A percentile compares a stretch with the other conserved stretches of the same genome.
phyloP scores from a whole-genome alignment of 495 filamentous ascomycete species.

The Penicillium bovifimosum region DNA sequence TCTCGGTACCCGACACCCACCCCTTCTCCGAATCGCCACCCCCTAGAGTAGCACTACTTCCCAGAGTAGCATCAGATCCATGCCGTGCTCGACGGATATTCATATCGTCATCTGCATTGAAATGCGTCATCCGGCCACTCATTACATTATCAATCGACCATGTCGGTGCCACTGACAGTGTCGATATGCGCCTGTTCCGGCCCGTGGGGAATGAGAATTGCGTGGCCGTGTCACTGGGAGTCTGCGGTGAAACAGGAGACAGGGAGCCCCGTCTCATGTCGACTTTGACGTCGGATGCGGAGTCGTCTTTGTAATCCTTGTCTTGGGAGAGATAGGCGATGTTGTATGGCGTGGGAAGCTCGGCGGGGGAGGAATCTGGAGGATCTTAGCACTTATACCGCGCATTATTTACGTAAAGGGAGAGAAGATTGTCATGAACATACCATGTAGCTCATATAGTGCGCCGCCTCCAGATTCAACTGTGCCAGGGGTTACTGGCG shows the following conservation, averaged over 20 bases:
- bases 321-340: neutral
- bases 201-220: neutral
- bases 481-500: slow-evolving; percentile 13
- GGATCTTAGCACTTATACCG: neutral
- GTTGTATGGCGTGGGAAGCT: slow-evolving; percentile 16
- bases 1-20: neutral
- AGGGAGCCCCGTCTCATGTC: neutral
- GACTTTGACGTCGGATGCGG: neutral
- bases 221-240: slow-evolving; percentile 1
- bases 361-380: slow-evolving; percentile 17
- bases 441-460: slow-evolving; percentile 23
- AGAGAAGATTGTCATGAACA: neutral
- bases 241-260: slow-evolving; percentile 9
- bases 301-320: neutral
- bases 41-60: neutral
- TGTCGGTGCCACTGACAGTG: slow-evolving; percentile 3
- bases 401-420: neutral
- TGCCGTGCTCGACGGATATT: neutral
- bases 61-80: slow-evolving; percentile 11
- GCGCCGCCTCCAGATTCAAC: slow-evolving; percentile 20
- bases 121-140: slow-evolving; percentile 6
- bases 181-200: slow-evolving; percentile 7
- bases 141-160: slow-evolving; percentile 18
- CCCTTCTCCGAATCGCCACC: slow-evolving; percentile 4
- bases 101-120: slow-evolving; percentile 8